Conservation (phyloP, 148 eudicot genomes). For the Amaranthus palmeri region DNA sequence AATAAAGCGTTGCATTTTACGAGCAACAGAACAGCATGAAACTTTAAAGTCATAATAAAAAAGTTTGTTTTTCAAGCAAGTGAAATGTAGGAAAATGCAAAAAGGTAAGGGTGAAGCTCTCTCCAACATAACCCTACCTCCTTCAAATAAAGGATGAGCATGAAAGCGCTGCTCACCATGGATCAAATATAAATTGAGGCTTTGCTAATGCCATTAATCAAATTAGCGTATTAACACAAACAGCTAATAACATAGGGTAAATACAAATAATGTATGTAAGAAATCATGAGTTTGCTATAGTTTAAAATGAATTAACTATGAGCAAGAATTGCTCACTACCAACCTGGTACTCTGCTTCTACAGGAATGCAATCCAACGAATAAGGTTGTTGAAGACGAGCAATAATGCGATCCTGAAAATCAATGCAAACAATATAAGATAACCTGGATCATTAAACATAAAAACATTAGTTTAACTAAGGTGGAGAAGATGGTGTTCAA, state of each 20-base stretch:
- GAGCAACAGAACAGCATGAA: too few species aligned
- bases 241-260: background rate
- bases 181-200: too few species aligned
- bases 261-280: background rate
- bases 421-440: background rate
- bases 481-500: too few species aligned
- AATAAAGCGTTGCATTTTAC: too few species aligned
- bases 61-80: too few species aligned
- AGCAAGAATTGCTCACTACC: constrained; percentile 12
- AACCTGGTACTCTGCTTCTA: constrained; percentile 98
- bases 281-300: background rate
- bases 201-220: too few species aligned
- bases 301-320: background rate
- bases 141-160: too few species aligned
- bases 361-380: constrained; percentile 96
- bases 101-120: too few species aligned
- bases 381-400: constrained; percentile 99
- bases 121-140: too few species aligned
- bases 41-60: too few species aligned
- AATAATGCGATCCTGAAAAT: constrained; percentile 77
- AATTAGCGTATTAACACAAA: background rate
- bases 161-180: too few species aligned
- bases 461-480: background rate
- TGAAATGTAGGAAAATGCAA: too few species aligned
- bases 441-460: constrained; percentile 5